Evolutionary conservation across 2,329 filamentous ascomycete genomes (phyloP).

Genomic region (Furcasterigmium sp.): DNA sequence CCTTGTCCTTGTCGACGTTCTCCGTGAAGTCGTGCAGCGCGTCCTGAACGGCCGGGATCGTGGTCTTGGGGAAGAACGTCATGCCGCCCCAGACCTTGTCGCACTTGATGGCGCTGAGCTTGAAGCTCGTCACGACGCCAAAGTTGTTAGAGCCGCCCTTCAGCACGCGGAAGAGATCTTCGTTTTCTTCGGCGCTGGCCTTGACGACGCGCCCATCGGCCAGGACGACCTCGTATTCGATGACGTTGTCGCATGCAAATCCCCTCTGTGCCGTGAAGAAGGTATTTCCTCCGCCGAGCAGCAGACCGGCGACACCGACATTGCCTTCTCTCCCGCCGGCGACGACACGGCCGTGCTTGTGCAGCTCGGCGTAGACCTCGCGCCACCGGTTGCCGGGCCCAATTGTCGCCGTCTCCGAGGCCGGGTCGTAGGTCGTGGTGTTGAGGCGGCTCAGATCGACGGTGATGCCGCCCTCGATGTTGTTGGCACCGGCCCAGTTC

Average conservation of each 20-base stretch:
- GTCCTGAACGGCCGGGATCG: slow-evolving; percentile 17
- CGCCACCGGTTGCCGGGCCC: slow-evolving; percentile 30
- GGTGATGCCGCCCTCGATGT: slow-evolving; percentile 28
- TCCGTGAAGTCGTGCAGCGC: slow-evolving; percentile 25
- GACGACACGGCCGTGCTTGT: slow-evolving; percentile 22
- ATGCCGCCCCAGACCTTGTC: slow-evolving; percentile 24
- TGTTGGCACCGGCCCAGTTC: slow-evolving; percentile 25
- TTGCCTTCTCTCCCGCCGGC: slow-evolving; percentile 28
- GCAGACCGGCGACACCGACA: slow-evolving; percentile 28
- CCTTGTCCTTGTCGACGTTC: slow-evolving; percentile 22
- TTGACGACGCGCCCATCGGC: slow-evolving; percentile 35
- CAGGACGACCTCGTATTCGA: slow-evolving; percentile 41
- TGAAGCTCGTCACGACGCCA: slow-evolving; percentile 29
- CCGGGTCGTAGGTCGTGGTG: slow-evolving; percentile 19
- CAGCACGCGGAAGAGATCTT: slow-evolving; percentile 39
- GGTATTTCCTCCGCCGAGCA: slow-evolving; percentile 29
- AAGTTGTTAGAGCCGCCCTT: slow-evolving; percentile 44
- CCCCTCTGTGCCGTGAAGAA: slow-evolving; percentile 32
- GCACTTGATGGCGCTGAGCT: slow-evolving; percentile 24
- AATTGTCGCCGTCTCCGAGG: slow-evolving; percentile 22
- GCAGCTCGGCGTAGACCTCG: slow-evolving; percentile 28
- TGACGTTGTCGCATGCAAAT: slow-evolving; percentile 39
- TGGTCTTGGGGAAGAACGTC: slow-evolving; percentile 16
- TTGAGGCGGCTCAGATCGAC: slow-evolving; percentile 30
- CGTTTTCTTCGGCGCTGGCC: slow-evolving; percentile 29